phyloP scores from a whole-genome alignment of 2,329 filamentous ascomycete species.

The Penicillium sp. region DNA sequence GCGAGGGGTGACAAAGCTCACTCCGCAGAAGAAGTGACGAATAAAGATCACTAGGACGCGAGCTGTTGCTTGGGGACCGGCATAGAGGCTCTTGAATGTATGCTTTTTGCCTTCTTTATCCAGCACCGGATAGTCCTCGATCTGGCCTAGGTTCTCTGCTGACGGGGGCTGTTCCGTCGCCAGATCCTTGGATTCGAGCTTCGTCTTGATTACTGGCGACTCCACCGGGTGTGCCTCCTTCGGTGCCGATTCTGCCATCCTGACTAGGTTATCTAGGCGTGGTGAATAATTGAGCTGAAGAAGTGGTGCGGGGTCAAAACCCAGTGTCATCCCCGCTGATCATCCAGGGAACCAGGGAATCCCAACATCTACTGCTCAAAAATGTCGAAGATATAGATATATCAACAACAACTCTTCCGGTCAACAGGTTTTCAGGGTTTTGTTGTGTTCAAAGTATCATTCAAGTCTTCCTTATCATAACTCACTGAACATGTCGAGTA shows the following conservation, averaged over 20 bases:
- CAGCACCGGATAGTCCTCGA: conserved; percentile 45
- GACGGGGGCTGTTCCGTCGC: neutral
- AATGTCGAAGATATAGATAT: too few species aligned
- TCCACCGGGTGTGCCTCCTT: neutral
- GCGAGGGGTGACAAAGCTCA: conserved; percentile 35
- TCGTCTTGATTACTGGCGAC: neutral
- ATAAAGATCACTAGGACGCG: conserved; percentile 70
- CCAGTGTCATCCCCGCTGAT: too few species aligned
- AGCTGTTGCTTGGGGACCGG: conserved; percentile 34
- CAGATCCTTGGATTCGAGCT: neutral
- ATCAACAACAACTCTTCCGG: too few species aligned
- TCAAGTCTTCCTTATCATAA: too few species aligned
- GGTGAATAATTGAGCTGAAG: neutral
- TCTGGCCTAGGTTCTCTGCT: conserved; percentile 4
- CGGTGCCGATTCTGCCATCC: neutral
- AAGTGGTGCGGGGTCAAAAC: neutral
- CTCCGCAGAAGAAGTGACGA: conserved; percentile 77
- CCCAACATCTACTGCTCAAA: too few species aligned
- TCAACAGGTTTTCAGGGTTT: too few species aligned
- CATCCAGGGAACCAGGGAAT: too few species aligned
- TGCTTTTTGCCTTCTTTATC: conserved; percentile 60
- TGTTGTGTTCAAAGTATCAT: too few species aligned
- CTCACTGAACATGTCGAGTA: too few species aligned
- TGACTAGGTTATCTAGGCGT: neutral
- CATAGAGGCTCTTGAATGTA: conserved; percentile 63